Percentiles rank a stretch among this genome's conserved stretches.
These are phyloP conservation scores for Acanthamoeba triangularis DNA, from an alignment of 208 protist species.

Conservation along the genomic window DNA sequence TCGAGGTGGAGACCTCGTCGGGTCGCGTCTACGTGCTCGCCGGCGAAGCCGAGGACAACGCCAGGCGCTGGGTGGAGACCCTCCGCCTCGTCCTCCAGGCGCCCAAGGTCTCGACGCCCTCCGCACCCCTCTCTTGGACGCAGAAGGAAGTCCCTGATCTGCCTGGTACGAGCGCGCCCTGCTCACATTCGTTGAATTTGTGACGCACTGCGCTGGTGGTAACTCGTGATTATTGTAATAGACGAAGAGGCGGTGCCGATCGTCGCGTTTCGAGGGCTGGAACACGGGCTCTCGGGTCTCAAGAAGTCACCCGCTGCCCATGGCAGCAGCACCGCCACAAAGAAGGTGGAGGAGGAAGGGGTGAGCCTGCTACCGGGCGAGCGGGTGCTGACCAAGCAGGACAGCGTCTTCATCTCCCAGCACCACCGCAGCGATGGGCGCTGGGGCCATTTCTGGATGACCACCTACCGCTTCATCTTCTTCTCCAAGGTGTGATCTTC, in stretches of 20 bases:
- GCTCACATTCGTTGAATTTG: too few relatives aligned
- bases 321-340: background rate
- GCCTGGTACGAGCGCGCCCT: background rate
- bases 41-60: background rate
- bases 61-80: background rate
- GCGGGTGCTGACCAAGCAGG: constrained; percentile 7
- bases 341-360: background rate
- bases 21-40: background rate
- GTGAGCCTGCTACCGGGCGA: background rate
- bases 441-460: constrained; percentile 13
- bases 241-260: background rate
- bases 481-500: background rate
- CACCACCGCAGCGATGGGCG: background rate
- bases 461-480: constrained; percentile 31
- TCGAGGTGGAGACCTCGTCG: background rate
- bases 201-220: background rate
- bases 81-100: background rate
- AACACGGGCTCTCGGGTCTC: background rate
- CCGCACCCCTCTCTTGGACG: background rate
- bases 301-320: background rate
- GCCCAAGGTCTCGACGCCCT: constrained; percentile 14
- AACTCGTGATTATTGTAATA: background rate
- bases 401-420: constrained; percentile 1
- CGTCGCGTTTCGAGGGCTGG: background rate
- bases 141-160: background rate